Percentiles rank a stretch among this genome's conserved stretches.
Conservation (phyloP, 768 basidiomycete genomes). For the Hygrophorus russula region DNA sequence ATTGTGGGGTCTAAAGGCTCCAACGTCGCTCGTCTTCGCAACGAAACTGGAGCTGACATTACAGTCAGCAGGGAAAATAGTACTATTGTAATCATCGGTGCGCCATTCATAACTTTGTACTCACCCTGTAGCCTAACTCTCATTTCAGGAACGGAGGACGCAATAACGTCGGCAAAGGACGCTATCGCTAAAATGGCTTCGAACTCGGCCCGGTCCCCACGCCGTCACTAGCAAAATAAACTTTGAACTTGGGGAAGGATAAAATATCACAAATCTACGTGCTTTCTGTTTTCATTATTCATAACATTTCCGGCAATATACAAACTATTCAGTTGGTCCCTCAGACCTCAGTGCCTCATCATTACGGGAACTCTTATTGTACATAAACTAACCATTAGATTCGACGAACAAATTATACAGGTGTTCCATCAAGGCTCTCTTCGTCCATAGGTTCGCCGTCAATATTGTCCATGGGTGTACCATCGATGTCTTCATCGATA, state of each 20-base stretch:
- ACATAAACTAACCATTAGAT: not conserved
- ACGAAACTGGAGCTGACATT: constrained; percentile 87
- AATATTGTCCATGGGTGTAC: constrained; percentile 30
- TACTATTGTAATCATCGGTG: constrained; percentile 81
- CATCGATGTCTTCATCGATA: constrained; percentile 37
- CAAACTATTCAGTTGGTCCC: too few species aligned
- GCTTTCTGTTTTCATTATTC: not conserved
- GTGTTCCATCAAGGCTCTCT: constrained; percentile 19
- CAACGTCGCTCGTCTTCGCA: constrained; percentile 79
- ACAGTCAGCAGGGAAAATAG: constrained; percentile 82
- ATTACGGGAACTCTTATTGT: too few species aligned
- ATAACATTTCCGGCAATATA: constrained; percentile 1
- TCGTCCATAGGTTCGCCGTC: constrained; percentile 31
- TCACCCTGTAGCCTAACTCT: constrained; percentile 4
- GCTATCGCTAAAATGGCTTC: constrained; percentile 57
- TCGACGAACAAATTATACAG: not conserved
- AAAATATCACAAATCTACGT: not conserved
- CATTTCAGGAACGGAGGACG: constrained; percentile 49
- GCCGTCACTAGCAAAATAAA: constrained; percentile 24
- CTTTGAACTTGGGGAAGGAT: not conserved
- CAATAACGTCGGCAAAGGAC: constrained; percentile 64
- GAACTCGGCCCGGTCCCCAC: constrained; percentile 25
- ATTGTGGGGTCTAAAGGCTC: constrained; percentile 90
- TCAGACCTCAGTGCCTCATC: too few species aligned
- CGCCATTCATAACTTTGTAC: constrained; percentile 14